Evolutionary conservation across 129 eudicot species (phyloP), one percentile per base, ranked within the genome.

Genomic region (Rutidosis leptorrhynchoides): DNA sequence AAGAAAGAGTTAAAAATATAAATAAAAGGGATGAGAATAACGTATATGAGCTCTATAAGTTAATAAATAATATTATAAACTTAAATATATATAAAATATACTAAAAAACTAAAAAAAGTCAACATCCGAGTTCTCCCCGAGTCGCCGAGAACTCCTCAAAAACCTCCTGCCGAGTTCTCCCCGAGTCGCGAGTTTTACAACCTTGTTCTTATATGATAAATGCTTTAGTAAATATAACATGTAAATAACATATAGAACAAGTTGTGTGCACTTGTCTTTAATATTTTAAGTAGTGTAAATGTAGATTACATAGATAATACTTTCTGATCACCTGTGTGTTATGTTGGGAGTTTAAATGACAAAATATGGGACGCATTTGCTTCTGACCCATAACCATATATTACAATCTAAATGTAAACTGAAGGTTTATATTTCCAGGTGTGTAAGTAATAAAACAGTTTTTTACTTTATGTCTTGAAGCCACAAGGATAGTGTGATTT

Each of bases 221-320:
- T 20, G n/a, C 40, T 56, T 56, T 40, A 37, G 20, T 2, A 40
- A 2, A 40, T 2, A 40, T 12, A 40, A 40, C 5, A 40, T 40
- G n/a, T 40, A 40, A 0, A 40, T 9, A 48, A 49, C 40, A 45
- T 27, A 40, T 43, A 70, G 30, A 70, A 65, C 9, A 70, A 58
- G 58, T 70, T 70, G 60, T 28, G 48, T 70, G 58, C 48, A 23
- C 49, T 17, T 0, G 57, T 4, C 20, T 12, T 40, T 30, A 70
- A 1, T 15, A 27, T 29, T 45, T 46, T 70, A 9, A 45, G 48
- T 24, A 21, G 27, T 45, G 15, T 69, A 26, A 15, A 25, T 42
- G 43, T 15, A n/a, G 5, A 35, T 69, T 17, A 42, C 24, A 3
- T 33, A 62, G 20, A 11, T 12, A 62, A 62, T 62, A 35, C 46